Conservation (phyloP, 2,329 filamentous ascomycete species). For the Fusarium nelsonii region DNA sequence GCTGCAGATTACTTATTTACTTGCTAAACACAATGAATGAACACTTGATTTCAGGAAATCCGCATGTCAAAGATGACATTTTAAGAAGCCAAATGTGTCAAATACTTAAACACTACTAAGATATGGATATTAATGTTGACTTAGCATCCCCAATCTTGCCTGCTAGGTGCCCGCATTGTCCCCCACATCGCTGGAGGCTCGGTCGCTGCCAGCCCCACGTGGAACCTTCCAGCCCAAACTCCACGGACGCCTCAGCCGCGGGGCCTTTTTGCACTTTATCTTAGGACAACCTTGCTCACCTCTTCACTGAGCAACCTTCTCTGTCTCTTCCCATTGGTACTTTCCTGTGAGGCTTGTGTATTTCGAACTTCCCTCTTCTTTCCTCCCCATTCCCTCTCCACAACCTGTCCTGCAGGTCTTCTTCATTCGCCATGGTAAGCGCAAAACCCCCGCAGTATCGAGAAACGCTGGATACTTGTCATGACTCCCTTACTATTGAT, state of each 20-base stretch:
- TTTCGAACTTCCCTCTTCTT: not conserved
- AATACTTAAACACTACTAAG: not conserved
- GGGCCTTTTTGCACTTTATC: constrained; percentile 35
- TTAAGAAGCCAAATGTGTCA: not conserved
- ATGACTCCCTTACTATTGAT: constrained; percentile 3
- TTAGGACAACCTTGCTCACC: constrained; percentile 23
- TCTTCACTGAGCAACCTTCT: constrained; percentile 10
- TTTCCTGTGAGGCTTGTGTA: constrained; percentile 1
- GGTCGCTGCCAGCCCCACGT: constrained; percentile 43
- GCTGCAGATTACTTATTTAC: not conserved
- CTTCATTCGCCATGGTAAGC: constrained; percentile 30
- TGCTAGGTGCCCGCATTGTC: not conserved
- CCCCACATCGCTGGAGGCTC: constrained; percentile 7
- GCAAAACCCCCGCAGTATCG: constrained; percentile 17
- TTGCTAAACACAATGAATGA: not conserved
- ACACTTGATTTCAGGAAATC: not conserved
- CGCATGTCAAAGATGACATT: not conserved
- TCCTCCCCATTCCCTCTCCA: not conserved
- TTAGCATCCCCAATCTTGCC: not conserved
- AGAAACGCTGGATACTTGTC: constrained; percentile 14
- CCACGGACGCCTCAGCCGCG: constrained; percentile 42
- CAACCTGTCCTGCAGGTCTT: constrained; percentile 21
- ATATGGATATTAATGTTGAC: not conserved
- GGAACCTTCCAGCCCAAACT: constrained; percentile 49
- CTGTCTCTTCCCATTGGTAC: constrained; percentile 14